Percentiles rank a stretch among this genome's conserved stretches.
Evolutionary conservation across 371 early-diverging fungal genomes (phyloP).

Genomic region (Mortierella sp.): DNA sequence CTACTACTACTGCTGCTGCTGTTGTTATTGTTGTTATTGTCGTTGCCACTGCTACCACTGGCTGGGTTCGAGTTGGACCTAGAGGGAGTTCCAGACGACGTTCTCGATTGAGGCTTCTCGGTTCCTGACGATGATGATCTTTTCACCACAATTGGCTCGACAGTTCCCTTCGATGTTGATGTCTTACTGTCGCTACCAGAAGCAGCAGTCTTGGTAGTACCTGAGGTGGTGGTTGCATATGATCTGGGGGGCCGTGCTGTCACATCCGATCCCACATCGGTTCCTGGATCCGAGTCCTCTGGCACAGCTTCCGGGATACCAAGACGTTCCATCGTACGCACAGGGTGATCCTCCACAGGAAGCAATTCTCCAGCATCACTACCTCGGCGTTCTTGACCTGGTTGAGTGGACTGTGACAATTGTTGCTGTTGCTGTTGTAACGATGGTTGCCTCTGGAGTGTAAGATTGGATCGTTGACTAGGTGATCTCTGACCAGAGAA

Average conservation of each 20-base stretch:
- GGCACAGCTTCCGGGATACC: constrained; percentile 33
- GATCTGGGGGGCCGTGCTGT: constrained; percentile 2
- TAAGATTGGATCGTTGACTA: no score
- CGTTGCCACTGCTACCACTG: no score
- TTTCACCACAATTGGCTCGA: neutral
- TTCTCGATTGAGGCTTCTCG: constrained; percentile 1
- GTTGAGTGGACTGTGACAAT: no score
- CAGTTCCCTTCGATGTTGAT: neutral
- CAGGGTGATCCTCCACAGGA: constrained; percentile 2
- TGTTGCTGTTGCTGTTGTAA: no score
- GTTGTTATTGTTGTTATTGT: no score
- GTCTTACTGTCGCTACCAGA: neutral
- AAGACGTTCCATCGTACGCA: constrained; percentile 11
- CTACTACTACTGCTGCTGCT: no score
- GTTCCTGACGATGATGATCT: constrained; percentile 4
- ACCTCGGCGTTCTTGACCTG: no score
- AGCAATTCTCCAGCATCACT: no score
- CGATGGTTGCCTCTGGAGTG: no score
- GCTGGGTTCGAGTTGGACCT: no score
- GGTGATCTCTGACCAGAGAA: no score
- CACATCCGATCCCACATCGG: neutral
- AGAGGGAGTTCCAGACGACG: no score
- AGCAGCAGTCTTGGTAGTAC: neutral
- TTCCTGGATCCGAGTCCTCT: constrained; percentile 30
- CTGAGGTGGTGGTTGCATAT: neutral